phyloP scores from a whole-genome alignment of 192 early-diverging fungal genomes.

The Irineochytrium annulatum region DNA sequence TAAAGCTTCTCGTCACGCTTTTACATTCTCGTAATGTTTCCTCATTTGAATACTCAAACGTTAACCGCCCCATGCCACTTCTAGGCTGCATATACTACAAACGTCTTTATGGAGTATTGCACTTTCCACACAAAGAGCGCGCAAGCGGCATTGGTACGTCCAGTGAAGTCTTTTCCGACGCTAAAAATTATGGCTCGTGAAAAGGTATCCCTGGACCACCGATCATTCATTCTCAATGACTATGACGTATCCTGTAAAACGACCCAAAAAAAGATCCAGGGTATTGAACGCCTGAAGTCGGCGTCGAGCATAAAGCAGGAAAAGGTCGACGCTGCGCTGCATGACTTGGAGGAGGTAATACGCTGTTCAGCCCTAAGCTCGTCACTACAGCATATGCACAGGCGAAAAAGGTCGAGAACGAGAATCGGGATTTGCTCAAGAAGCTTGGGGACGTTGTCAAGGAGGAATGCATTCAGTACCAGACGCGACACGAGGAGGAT shows the following conservation, averaged over 20 bases:
- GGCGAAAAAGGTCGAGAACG: constrained; percentile 10
- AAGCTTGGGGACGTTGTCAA: constrained; percentile 4
- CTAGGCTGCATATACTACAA: constrained; percentile 8
- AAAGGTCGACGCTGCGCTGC: constrained; percentile 10
- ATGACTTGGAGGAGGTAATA: constrained; percentile 7
- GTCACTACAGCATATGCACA: neutral
- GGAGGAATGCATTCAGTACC: constrained; percentile 3
- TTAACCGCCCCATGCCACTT: no score
- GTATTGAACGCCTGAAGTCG: constrained; percentile 27
- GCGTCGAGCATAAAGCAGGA: constrained; percentile 19
- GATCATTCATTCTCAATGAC: constrained; percentile 18
- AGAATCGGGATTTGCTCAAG: neutral
- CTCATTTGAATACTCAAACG: neutral
- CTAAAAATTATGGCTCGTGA: no score
- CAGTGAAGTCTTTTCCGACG: no score
- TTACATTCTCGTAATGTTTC: neutral
- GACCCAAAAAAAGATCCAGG: constrained; percentile 26
- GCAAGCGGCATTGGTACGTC: constrained; percentile 14
- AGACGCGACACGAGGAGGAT: constrained; percentile 12
- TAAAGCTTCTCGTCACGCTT: neutral
- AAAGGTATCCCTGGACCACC: constrained; percentile 30
- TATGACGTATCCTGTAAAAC: constrained; percentile 39
- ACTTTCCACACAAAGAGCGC: neutral
- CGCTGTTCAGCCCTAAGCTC: neutral
- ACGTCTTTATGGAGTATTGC: neutral